Conservation (phyloP, 441 rosid genomes). For the Corymbia calophylla region DNA sequence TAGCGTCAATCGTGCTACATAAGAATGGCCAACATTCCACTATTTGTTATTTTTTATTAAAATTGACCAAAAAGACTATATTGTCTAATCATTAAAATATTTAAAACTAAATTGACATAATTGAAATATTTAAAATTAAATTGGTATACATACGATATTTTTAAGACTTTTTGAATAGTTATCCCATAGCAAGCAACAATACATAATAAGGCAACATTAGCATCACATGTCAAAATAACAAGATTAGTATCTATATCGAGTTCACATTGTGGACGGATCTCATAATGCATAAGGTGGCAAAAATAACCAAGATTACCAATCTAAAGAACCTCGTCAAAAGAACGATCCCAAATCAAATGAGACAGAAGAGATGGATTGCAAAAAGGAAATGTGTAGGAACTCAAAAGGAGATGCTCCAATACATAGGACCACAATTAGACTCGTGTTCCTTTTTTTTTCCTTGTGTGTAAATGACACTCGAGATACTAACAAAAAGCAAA, state of each 20-base stretch:
- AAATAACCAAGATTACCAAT: neutral
- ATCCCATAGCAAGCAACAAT: neutral
- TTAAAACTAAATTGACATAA: neutral
- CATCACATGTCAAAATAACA: neutral
- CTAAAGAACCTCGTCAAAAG: neutral
- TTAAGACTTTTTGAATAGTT: neutral
- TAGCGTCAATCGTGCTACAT: rapidly evolving
- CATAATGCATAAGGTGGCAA: neutral
- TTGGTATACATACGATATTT: neutral
- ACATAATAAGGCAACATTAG: neutral
- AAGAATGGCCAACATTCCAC: rapidly evolving
- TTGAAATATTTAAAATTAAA: neutral
- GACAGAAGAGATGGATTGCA: neutral
- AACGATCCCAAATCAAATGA: neutral
- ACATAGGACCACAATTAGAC: neutral
- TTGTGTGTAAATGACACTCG: neutral
- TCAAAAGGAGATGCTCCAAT: neutral
- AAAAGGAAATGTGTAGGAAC: neutral
- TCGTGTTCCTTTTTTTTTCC: neutral
- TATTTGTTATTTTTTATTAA: too few relatives aligned
- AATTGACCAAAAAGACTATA: too few relatives aligned
- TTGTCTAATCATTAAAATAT: rapidly evolving
- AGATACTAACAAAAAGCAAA: neutral
- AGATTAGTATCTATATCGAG: neutral
- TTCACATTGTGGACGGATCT: neutral